Evolutionary conservation across 2,329 filamentous ascomycete genomes (phyloP).

Genomic region (Colletotrichum caudatum): DNA sequence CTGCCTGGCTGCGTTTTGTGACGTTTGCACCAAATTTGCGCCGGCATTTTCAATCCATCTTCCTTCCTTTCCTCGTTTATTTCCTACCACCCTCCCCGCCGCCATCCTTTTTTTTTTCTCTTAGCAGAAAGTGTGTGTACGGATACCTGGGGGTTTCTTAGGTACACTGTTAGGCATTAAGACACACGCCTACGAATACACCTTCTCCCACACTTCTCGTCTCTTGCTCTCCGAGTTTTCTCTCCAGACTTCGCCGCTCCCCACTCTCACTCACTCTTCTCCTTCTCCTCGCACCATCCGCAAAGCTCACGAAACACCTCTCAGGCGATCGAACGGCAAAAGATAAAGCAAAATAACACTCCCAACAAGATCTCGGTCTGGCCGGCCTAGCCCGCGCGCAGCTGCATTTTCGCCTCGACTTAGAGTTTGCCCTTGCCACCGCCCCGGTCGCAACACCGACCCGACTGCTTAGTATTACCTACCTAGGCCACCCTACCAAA

Average conservation of each 20-base stretch:
- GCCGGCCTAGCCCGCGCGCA: conserved; percentile 33
- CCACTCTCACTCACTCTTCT: conserved; percentile 2
- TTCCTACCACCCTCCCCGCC: conserved; percentile 19
- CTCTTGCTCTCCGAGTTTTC: not conserved
- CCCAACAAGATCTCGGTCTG: conserved; percentile 35
- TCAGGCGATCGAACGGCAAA: not conserved
- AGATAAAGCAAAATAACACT: not conserved
- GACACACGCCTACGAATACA: conserved; percentile 8
- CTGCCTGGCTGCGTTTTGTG: conserved; percentile 24
- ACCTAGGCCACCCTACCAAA: conserved; percentile 32
- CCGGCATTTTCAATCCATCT: conserved; percentile 28
- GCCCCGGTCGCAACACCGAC: conserved; percentile 39
- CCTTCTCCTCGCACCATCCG: not conserved
- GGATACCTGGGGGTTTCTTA: not conserved
- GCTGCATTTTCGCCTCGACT: conserved; percentile 31
- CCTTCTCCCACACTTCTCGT: not conserved
- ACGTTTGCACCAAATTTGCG: conserved; percentile 41
- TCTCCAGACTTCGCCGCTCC: not conserved
- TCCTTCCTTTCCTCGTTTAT: conserved; percentile 21
- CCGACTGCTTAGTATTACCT: conserved; percentile 22
- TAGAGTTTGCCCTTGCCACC: conserved; percentile 41
- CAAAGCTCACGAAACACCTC: conserved; percentile 1
- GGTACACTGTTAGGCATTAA: not conserved
- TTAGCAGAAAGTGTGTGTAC: not conserved
- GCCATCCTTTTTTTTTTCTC: conserved; percentile 22